Evolutionary conservation across 192 early-diverging fungal species (phyloP).

Genomic region (Coemansia sp.): DNA sequence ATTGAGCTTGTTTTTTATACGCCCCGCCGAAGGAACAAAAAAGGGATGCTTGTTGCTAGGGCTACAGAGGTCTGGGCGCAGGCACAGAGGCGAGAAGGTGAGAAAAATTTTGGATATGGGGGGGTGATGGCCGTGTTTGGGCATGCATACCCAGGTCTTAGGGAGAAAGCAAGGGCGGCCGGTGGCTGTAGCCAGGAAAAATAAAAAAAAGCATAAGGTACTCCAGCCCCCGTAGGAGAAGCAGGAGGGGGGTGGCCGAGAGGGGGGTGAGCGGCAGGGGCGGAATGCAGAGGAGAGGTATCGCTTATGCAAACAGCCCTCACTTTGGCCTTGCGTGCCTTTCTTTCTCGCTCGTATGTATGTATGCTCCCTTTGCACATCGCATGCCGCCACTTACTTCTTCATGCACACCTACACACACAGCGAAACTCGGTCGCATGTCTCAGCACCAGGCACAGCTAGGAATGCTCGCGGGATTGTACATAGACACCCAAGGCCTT

Average conservation of each 20-base stretch:
- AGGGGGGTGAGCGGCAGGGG: slow-evolving; percentile 2
- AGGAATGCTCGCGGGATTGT: background rate
- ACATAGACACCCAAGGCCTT: background rate
- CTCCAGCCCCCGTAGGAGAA: background rate
- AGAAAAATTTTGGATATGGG: background rate
- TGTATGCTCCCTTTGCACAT: background rate
- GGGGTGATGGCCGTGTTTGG: background rate
- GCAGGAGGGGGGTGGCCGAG: slow-evolving; percentile 3
- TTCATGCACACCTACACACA: slow-evolving; percentile 3
- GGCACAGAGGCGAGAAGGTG: background rate
- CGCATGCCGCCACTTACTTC: background rate
- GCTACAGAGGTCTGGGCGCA: slow-evolving; percentile 8
- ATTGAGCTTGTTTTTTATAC: slow-evolving; percentile 1
- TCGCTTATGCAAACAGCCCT: slow-evolving; percentile 9
- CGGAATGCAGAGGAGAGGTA: background rate
- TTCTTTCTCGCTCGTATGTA: background rate
- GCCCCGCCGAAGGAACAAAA: background rate
- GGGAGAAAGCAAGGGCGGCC: background rate
- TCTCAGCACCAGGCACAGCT: background rate
- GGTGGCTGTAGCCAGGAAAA: background rate
- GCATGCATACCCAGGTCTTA: slow-evolving; percentile 5
- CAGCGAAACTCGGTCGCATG: slow-evolving; percentile 12
- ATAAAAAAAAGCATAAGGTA: background rate
- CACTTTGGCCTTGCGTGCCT: background rate
- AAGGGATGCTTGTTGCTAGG: background rate